Conservation (phyloP, 768 basidiomycete species). For the Termitomyces sp. region DNA sequence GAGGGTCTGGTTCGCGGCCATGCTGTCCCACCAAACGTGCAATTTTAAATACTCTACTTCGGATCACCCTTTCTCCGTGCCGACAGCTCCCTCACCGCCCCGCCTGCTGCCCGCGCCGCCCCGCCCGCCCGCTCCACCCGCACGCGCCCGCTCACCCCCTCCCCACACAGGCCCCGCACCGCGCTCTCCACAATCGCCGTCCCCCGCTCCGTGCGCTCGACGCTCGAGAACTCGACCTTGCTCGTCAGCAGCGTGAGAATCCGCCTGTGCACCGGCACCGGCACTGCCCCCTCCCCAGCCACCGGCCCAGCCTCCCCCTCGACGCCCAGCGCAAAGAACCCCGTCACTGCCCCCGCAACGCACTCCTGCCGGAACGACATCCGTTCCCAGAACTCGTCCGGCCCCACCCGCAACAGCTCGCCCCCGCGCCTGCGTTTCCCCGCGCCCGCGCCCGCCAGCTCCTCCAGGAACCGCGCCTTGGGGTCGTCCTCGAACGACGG, state of each 20-base stretch:
- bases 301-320: background rate
- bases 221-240: slow-evolving; percentile 72
- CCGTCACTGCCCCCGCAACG: slow-evolving; percentile 82
- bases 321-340: slow-evolving; percentile 76
- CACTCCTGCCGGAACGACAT: slow-evolving; percentile 98
- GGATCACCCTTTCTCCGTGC: slow-evolving; percentile 41
- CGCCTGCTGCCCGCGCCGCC: background rate
- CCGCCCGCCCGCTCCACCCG: slow-evolving; percentile 22
- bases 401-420: slow-evolving; percentile 51
- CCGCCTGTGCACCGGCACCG: slow-evolving; percentile 62
- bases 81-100: slow-evolving; percentile 48
- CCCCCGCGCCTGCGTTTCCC: slow-evolving; percentile 54
- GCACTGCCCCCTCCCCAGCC: slow-evolving; percentile 46
- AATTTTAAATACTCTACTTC: background rate
- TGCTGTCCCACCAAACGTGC: background rate
- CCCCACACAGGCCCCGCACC: slow-evolving; percentile 69
- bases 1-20: slow-evolving; percentile 47
- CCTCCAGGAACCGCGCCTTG: slow-evolving; percentile 89
- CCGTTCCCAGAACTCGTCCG: slow-evolving; percentile 94
- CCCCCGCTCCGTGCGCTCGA: slow-evolving; percentile 56
- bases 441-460: slow-evolving; percentile 63
- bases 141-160: slow-evolving; percentile 48
- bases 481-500: slow-evolving; percentile 97
- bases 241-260: slow-evolving; percentile 63
- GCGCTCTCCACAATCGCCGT: slow-evolving; percentile 67